phyloP scores from a whole-genome alignment of 2,329 filamentous ascomycete species.

The Fusarium nelsonii region DNA sequence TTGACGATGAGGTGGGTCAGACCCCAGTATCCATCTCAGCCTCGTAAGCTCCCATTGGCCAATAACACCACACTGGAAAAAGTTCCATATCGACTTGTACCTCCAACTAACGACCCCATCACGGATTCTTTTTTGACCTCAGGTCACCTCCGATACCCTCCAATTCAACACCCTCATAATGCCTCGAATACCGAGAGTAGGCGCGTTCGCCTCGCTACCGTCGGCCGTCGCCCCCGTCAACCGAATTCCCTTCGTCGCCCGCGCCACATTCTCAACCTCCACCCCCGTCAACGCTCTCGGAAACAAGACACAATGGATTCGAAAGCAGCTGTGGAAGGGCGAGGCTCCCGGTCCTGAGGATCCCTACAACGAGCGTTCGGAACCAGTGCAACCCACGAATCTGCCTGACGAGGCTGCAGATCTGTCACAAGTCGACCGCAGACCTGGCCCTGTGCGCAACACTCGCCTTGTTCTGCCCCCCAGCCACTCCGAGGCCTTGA shows the following conservation, averaged over 20 bases:
- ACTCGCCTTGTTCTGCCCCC: constrained; percentile 53
- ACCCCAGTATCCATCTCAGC: constrained; percentile 29
- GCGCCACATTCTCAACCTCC: constrained; percentile 54
- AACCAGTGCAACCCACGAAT: constrained; percentile 47
- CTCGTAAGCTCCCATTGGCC: constrained; percentile 47
- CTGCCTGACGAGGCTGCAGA: constrained; percentile 51
- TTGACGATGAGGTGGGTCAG: constrained; percentile 24
- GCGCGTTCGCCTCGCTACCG: constrained; percentile 52
- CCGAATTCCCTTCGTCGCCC: constrained; percentile 47
- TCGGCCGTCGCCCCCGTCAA: constrained; percentile 43
- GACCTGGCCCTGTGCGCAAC: constrained; percentile 45
- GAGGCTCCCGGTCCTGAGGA: constrained; percentile 56
- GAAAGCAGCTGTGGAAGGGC: constrained; percentile 57
- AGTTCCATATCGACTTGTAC: constrained; percentile 44
- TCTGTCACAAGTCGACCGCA: constrained; percentile 38
- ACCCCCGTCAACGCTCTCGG: constrained; percentile 43
- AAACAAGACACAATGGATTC: constrained; percentile 55
- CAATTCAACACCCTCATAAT: constrained; percentile 48
- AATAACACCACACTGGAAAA: constrained; percentile 43
- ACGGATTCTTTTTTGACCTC: constrained; percentile 32
- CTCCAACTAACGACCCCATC: constrained; percentile 15
- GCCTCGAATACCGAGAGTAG: constrained; percentile 58
- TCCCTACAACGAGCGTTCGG: constrained; percentile 54
- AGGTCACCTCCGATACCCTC: constrained; percentile 6
- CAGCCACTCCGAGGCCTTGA: constrained; percentile 50